These are phyloP conservation scores for Andrographis paniculata DNA, from an alignment of 305 asterid genomes.

Conservation along the genomic window DNA sequence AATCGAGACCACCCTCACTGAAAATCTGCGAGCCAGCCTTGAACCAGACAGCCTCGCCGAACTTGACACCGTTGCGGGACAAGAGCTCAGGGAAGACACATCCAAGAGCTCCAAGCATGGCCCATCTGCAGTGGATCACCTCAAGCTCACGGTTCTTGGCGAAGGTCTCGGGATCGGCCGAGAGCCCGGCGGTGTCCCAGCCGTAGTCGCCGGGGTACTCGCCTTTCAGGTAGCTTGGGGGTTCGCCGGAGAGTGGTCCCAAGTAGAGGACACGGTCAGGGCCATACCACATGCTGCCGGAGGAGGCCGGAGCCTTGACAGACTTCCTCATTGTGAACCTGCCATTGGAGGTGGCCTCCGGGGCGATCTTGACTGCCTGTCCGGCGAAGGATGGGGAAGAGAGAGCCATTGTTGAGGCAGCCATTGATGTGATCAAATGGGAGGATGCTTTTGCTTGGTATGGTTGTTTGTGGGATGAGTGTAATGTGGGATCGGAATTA, in stretches of 20 bases:
- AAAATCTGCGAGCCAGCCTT: slow-evolving; percentile 51
- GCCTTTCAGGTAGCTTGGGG: slow-evolving; percentile 51
- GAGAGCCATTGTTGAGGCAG: slow-evolving; percentile 40
- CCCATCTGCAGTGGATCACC: slow-evolving; percentile 57
- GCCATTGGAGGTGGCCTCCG: slow-evolving; percentile 20
- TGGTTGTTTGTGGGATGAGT: too few relatives aligned
- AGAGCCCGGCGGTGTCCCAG: slow-evolving; percentile 57
- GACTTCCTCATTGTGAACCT: slow-evolving; percentile 36
- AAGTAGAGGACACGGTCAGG: slow-evolving; percentile 48
- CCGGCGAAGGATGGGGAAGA: slow-evolving; percentile 50
- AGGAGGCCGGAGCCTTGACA: slow-evolving; percentile 24
- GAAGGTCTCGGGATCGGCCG: slow-evolving; percentile 50
- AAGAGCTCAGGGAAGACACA: slow-evolving; percentile 55
- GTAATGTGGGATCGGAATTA: too few relatives aligned
- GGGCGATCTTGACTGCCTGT: slow-evolving; percentile 35
- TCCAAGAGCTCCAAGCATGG: slow-evolving; percentile 63
- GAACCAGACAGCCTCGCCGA: slow-evolving; percentile 62
- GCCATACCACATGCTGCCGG: slow-evolving; percentile 55
- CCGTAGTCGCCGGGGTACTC: slow-evolving; percentile 56
- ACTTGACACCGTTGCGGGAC: slow-evolving; percentile 52
- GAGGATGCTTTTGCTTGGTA: background rate
- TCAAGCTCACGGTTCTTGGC: slow-evolving; percentile 51
- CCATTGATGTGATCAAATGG: slow-evolving; percentile 21
- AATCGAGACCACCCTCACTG: slow-evolving; percentile 52
- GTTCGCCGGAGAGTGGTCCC: slow-evolving; percentile 52